A percentile compares a stretch with the other conserved stretches of the same genome.
Conservation (phyloP, 192 early-diverging fungal species). For the Gigaspora rosea region DNA sequence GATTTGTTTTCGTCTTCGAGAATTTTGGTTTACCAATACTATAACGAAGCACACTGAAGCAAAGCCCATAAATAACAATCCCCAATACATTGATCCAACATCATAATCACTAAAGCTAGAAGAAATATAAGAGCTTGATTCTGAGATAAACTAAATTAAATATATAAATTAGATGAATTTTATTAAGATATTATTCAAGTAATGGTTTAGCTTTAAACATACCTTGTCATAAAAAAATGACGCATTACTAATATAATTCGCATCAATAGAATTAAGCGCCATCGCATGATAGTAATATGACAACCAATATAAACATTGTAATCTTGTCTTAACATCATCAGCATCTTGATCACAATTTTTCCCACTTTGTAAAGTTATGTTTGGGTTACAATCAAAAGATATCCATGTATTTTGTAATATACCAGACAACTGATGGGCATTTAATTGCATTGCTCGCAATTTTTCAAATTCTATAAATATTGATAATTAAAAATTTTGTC, state of each 20-base stretch:
- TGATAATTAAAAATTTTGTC: not conserved
- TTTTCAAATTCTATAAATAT: conserved; percentile 38
- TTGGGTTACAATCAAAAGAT: conserved; percentile 33
- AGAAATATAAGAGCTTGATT: conserved; percentile 40
- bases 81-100: conserved; percentile 38
- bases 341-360: conserved; percentile 1
- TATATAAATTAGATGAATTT: not conserved
- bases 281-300: conserved; percentile 38
- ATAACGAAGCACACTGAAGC: conserved; percentile 31
- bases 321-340: conserved; percentile 31
- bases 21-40: not conserved
- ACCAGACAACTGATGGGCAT: conserved; percentile 59
- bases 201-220: not conserved
- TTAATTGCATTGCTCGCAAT: conserved; percentile 61
- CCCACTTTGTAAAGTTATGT: not conserved
- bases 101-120: conserved; percentile 45
- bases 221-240: conserved; percentile 18
- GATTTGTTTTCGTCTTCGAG: not conserved
- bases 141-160: conserved; percentile 38
- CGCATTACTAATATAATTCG: not conserved
- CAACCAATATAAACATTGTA: conserved; percentile 38
- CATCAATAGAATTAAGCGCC: not conserved
- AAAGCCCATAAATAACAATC: conserved; percentile 41
- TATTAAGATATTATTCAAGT: not conserved
- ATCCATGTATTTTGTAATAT: conserved; percentile 42